Conservation (phyloP, 225 moss, liverwort and hornwort genomes). For the Rhytidiadelphus loreus region DNA sequence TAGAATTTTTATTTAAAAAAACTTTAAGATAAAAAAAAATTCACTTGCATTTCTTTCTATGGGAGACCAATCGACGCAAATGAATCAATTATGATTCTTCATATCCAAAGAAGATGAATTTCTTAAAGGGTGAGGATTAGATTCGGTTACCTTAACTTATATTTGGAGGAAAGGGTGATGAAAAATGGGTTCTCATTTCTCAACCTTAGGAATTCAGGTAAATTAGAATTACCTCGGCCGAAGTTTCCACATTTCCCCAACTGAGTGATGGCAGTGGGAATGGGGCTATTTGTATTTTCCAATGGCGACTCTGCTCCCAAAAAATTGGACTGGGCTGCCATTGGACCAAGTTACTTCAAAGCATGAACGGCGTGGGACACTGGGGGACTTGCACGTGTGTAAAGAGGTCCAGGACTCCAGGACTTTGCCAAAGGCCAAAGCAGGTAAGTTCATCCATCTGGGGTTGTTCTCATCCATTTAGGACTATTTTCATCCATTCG, state of each 20-base stretch:
- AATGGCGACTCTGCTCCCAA: not conserved
- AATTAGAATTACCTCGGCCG: too few relatives aligned
- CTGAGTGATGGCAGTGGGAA: too few relatives aligned
- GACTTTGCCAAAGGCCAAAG: not conserved
- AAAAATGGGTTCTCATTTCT: too few relatives aligned
- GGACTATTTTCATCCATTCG: too few relatives aligned
- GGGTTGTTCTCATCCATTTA: not conserved
- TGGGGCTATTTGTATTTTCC: too few relatives aligned
- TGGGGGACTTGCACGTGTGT: not conserved
- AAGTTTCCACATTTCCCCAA: too few relatives aligned
- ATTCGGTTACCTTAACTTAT: fast-evolving
- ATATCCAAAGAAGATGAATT: too few relatives aligned
- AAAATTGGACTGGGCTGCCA: not conserved
- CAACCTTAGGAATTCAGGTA: too few relatives aligned
- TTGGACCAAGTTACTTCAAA: not conserved
- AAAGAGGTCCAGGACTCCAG: not conserved
- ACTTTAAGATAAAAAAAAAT: not conserved
- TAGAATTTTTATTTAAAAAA: not conserved
- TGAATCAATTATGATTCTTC: too few relatives aligned
- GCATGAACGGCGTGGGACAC: not conserved
- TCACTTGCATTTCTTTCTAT: fast-evolving
- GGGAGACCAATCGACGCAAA: too few relatives aligned
- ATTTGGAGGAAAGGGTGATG: not conserved
- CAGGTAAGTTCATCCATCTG: not conserved
- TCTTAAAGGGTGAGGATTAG: fast-evolving